Percentiles rank a stretch among this genome's conserved stretches.
Conservation (phyloP, 768 basidiomycete genomes). For the Holtermanniella nyarrowii region DNA sequence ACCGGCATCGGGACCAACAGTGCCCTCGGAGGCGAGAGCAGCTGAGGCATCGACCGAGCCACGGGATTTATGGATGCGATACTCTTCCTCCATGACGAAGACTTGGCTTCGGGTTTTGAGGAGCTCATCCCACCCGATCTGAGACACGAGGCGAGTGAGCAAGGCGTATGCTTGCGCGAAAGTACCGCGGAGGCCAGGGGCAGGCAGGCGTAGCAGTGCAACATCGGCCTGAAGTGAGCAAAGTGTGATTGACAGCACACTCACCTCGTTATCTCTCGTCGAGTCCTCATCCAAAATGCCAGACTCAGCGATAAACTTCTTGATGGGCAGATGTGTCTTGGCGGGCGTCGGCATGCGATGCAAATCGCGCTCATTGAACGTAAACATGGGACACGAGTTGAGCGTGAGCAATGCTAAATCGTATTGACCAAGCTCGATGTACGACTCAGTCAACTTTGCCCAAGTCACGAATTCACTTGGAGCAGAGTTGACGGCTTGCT, state of each 20-base stretch:
- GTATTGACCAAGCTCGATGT: conserved; percentile 78
- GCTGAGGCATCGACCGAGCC: conserved; percentile 47
- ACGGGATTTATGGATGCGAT: conserved; percentile 87
- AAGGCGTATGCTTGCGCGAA: conserved; percentile 91
- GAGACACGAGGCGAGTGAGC: conserved; percentile 77
- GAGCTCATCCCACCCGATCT: conserved; percentile 98
- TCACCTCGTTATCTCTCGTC: conserved; percentile 66
- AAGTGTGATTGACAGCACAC: conserved; percentile 7
- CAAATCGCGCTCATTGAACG: conserved; percentile 88
- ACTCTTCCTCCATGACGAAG: conserved; percentile 99
- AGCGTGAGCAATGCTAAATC: conserved; percentile 79
- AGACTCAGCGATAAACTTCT: conserved; percentile 67
- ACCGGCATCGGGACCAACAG: conserved; percentile 8
- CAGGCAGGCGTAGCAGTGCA: conserved; percentile 84
- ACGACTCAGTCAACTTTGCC: conserved; percentile 93
- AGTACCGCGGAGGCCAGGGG: conserved; percentile 86
- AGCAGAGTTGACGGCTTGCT: conserved; percentile 93
- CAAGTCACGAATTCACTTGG: conserved; percentile 98
- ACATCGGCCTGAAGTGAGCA: conserved; percentile 61
- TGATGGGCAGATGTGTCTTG: conserved; percentile 75
- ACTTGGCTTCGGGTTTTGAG: conserved; percentile 86
- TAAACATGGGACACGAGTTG: conserved; percentile 99
- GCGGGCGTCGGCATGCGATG: conserved; percentile 74
- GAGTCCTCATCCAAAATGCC: conserved; percentile 71
- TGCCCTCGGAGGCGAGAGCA: conserved; percentile 36